A percentile compares a stretch with the other conserved stretches of the same genome.
These are phyloP conservation scores for Apiospora arundinis DNA, from an alignment of 2,329 filamentous ascomycete species.

Conservation along the genomic window DNA sequence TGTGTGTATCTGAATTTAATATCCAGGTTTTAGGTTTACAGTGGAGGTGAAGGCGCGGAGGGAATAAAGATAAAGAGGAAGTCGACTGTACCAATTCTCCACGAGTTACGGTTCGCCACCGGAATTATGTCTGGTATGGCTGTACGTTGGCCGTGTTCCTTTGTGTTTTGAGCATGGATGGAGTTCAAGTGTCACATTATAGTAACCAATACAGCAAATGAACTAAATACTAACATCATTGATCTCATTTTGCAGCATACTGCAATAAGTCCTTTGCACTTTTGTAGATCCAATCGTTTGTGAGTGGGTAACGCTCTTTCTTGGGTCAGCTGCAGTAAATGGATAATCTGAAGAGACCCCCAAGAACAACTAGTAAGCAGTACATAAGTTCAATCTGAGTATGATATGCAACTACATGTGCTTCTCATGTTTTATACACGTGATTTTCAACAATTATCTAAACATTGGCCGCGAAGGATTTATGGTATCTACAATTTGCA, in stretches of 20 bases:
- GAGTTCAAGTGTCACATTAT: constrained; percentile 24
- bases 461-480: not conserved
- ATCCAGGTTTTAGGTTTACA: not conserved
- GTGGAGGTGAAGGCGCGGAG: not conserved
- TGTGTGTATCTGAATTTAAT: not conserved
- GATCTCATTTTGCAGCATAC: not conserved
- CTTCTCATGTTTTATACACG: not conserved
- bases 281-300: not conserved
- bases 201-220: constrained; percentile 20
- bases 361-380: not conserved
- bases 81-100: constrained; percentile 27
- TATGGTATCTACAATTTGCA: not conserved
- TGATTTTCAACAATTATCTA: not conserved
- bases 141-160: constrained; percentile 27
- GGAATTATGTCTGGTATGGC: constrained; percentile 24
- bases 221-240: constrained; percentile 15
- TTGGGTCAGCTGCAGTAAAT: constrained; percentile 2
- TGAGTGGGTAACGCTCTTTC: not conserved
- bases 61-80: not conserved
- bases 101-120: constrained; percentile 26
- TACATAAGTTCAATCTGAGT: not conserved
- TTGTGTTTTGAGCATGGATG: constrained; percentile 26
- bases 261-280: too few relatives aligned
- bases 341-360: constrained; percentile 7
- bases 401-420: not conserved